Evolutionary conservation across 495 filamentous ascomycete species (phyloP).

Genomic region (Beverwykella pulmonaria): DNA sequence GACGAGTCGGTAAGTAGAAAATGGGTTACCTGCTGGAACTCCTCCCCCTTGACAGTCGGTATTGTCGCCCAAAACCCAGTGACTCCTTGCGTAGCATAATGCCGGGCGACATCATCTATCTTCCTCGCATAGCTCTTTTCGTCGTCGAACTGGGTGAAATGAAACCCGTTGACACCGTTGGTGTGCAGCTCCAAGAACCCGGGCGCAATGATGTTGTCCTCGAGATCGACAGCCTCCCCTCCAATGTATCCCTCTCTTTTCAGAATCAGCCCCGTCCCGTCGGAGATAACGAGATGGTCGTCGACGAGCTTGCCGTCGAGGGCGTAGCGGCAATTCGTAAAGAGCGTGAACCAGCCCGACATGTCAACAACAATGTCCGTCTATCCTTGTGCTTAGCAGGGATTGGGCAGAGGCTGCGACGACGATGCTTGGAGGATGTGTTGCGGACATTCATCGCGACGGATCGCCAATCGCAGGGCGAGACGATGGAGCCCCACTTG

Average conservation of each 20-base stretch:
- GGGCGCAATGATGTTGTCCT: constrained; percentile 47
- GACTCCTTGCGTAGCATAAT: constrained; percentile 47
- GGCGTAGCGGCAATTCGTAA: constrained; percentile 51
- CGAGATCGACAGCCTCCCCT: constrained; percentile 47
- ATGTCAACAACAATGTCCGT: constrained; percentile 23
- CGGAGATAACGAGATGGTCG: constrained; percentile 44
- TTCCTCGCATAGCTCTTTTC: constrained; percentile 40
- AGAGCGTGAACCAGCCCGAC: constrained; percentile 45
- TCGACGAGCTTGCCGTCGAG: constrained; percentile 48
- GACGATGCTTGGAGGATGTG: background rate
- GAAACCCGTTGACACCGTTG: constrained; percentile 48
- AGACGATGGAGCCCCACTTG: constrained; percentile 1
- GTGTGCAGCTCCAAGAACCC: constrained; percentile 50
- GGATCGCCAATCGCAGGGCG: constrained; percentile 3
- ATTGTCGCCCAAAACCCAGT: constrained; percentile 50
- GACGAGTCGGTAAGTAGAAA: background rate
- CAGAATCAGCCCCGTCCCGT: constrained; percentile 45
- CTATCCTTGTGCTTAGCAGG: background rate
- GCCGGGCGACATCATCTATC: constrained; percentile 41
- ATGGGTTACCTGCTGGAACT: constrained; percentile 44
- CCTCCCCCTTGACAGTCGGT: constrained; percentile 44
- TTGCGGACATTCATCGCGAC: background rate
- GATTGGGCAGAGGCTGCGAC: background rate
- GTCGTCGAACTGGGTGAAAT: constrained; percentile 49
- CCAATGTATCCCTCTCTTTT: constrained; percentile 49